A percentile compares a stretch with the other conserved stretches of the same genome.
phyloP scores from a whole-genome alignment of 2,329 filamentous ascomycete species.

The Chaetomiaceae sp. region DNA sequence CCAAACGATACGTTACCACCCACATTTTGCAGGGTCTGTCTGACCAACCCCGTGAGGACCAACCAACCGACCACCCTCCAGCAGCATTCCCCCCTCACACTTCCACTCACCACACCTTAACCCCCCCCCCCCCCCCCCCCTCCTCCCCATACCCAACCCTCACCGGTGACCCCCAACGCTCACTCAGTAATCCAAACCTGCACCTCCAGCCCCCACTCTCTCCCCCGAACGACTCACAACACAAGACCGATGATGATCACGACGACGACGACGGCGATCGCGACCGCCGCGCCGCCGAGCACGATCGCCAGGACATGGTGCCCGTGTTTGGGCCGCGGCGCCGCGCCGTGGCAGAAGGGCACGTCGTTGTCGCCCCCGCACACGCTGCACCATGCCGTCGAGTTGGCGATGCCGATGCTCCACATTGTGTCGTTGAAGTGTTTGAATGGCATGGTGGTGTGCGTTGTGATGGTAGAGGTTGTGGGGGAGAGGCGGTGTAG shows the following conservation, averaged over 20 bases:
- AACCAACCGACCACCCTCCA: too few species aligned
- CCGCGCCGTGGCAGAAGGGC: constrained; percentile 35
- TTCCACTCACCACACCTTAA: too few species aligned
- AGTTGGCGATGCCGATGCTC: constrained; percentile 31
- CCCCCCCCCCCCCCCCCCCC: too few species aligned
- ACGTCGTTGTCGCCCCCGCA: constrained; percentile 34
- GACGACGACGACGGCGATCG: constrained; percentile 1
- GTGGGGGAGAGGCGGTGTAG: constrained; percentile 27
- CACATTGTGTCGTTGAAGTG: constrained; percentile 38
- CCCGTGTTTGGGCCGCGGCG: neutral
- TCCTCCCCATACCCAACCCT: too few species aligned
- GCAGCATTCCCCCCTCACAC: too few species aligned
- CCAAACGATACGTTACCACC: too few species aligned
- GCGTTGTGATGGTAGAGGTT: constrained; percentile 37
- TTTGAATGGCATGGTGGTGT: constrained; percentile 34
- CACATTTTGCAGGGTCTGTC: too few species aligned
- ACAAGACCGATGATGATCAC: constrained; percentile 23
- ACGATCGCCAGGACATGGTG: neutral
- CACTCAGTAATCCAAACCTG: too few species aligned
- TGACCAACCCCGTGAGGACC: too few species aligned
- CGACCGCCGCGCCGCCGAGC: neutral
- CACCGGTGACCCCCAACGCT: too few species aligned
- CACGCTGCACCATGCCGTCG: constrained; percentile 41
- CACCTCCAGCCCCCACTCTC: constrained; percentile 36
- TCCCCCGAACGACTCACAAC: constrained; percentile 39